phyloP scores from a whole-genome alignment of 192 early-diverging fungal species.

The Coemansia reversa region DNA sequence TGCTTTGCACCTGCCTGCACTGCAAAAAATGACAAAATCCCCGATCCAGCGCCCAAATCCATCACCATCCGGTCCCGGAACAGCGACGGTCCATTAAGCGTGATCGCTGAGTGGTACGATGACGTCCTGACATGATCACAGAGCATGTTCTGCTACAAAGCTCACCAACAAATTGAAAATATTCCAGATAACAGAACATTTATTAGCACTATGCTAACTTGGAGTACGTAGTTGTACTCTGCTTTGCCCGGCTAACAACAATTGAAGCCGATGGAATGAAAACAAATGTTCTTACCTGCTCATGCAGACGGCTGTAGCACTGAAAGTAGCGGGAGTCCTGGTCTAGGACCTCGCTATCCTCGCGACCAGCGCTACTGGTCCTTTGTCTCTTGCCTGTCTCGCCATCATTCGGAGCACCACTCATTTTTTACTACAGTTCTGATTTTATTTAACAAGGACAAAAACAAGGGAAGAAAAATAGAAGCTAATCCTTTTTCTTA shows the following conservation, averaged over 20 bases:
- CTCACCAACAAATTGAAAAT: background rate
- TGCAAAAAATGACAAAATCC: constrained; percentile 94
- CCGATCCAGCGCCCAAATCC: constrained; percentile 94
- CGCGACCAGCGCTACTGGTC: constrained; percentile 15
- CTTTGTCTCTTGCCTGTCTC: constrained; percentile 10
- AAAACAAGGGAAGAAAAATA: constrained; percentile 3
- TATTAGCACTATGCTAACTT: background rate
- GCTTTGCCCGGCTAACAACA: background rate
- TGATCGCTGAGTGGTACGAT: constrained; percentile 89
- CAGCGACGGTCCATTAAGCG: constrained; percentile 69
- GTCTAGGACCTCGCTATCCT: constrained; percentile 47
- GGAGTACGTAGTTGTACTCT: background rate
- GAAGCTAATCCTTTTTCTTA: background rate
- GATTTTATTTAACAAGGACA: constrained; percentile 2
- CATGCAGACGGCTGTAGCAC: constrained; percentile 54
- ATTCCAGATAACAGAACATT: background rate
- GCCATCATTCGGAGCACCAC: background rate
- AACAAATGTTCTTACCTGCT: constrained; percentile 37
- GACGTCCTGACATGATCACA: constrained; percentile 94
- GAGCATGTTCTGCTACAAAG: constrained; percentile 91
- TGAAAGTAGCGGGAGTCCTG: constrained; percentile 52
- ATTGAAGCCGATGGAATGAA: background rate
- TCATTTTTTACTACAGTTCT: background rate
- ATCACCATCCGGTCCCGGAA: constrained; percentile 83
- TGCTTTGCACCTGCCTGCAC: constrained; percentile 89